phyloP scores from a whole-genome alignment of 2,329 filamentous ascomycete species.

The Penicillium sp. region DNA sequence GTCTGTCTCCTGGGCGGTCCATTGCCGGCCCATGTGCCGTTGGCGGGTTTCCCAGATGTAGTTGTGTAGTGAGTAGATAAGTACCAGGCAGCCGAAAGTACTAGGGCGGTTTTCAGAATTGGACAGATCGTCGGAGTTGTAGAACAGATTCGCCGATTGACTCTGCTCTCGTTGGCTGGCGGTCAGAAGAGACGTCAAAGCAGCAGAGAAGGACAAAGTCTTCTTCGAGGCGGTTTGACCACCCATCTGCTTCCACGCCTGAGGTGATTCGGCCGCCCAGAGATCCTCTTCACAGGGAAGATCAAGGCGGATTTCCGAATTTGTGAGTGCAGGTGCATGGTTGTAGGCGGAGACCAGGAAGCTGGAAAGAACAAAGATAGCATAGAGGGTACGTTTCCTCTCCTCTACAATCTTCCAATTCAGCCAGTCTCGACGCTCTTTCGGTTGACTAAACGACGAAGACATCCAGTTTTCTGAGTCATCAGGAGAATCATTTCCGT shows the following conservation, averaged over 20 bases:
- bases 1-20: conserved; percentile 86
- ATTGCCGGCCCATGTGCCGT: conserved; percentile 74
- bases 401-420: conserved; percentile 83
- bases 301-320: conserved; percentile 83
- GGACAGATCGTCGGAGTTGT: conserved; percentile 45
- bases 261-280: conserved; percentile 73
- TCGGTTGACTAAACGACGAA: conserved; percentile 28
- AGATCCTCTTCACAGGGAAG: conserved; percentile 89
- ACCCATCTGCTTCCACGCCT: conserved; percentile 69
- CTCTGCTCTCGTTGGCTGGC: conserved; percentile 59
- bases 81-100: conserved; percentile 79
- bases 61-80: conserved; percentile 92
- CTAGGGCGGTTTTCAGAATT: conserved; percentile 66
- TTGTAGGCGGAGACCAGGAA: conserved; percentile 87
- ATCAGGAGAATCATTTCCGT: conserved; percentile 41
- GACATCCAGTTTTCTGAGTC: conserved; percentile 38
- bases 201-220: conserved; percentile 68
- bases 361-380: conserved; percentile 84
- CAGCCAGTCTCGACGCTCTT: conserved; percentile 59
- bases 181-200: conserved; percentile 69
- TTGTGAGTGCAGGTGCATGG: conserved; percentile 79
- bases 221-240: conserved; percentile 64
- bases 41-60: conserved; percentile 98
- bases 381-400: conserved; percentile 83
- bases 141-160: conserved; percentile 34